A percentile compares a stretch with the other conserved stretches of the same genome.
Conservation (phyloP, 1,139 yeast genomes). For the Kodamaea arcana region DNA sequence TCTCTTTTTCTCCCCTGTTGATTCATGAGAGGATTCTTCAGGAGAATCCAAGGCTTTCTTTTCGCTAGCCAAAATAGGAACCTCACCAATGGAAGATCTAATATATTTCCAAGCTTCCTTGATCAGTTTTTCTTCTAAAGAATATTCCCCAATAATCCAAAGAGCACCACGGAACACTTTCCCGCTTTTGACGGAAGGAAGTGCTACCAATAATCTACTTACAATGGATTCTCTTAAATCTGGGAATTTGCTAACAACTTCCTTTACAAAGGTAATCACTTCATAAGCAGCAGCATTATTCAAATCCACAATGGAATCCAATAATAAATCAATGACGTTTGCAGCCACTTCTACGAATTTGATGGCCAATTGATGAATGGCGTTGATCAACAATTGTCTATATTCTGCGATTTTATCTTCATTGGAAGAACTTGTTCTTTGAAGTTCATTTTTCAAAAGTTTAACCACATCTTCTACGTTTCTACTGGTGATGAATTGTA, state of each 20-base stretch:
- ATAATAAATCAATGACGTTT: constrained; percentile 79
- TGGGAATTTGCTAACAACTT: constrained; percentile 91
- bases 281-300: constrained; percentile 86
- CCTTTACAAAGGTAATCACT: constrained; percentile 84
- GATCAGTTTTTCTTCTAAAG: constrained; percentile 66
- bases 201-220: constrained; percentile 55
- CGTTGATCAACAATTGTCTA: constrained; percentile 81
- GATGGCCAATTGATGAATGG: constrained; percentile 88
- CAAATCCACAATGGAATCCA: constrained; percentile 83
- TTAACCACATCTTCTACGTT: constrained; percentile 94
- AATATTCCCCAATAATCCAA: constrained; percentile 95
- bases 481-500: constrained; percentile 76
- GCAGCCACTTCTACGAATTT: constrained; percentile 89
- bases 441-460: constrained; percentile 85
- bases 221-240: constrained; percentile 67
- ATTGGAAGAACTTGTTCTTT: constrained; percentile 59
- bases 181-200: constrained; percentile 74
- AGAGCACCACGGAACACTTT: constrained; percentile 90
- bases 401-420: constrained; percentile 82
- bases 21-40: constrained; percentile 24
- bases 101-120: constrained; percentile 86
- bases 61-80: constrained; percentile 82
- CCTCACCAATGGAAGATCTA: constrained; percentile 81
- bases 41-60: constrained; percentile 41
- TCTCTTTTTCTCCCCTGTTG: constrained; percentile 40